Conservation (phyloP, 495 filamentous ascomycete species). For the Hypoxylon perforatum region DNA sequence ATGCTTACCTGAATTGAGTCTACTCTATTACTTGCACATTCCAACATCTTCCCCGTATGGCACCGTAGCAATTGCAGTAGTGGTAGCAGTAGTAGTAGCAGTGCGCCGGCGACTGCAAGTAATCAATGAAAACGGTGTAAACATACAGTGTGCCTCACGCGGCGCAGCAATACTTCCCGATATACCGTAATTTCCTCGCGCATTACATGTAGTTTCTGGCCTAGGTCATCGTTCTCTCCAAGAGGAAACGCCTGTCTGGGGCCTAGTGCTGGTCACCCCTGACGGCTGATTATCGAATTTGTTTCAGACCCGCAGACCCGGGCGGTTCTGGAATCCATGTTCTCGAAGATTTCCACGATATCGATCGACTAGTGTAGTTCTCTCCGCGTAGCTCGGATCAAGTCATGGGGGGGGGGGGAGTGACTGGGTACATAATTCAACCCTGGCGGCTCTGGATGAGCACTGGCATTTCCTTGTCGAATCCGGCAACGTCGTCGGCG, state of each 20-base stretch:
- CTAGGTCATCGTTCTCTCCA: too few relatives aligned
- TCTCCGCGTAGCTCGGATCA: background rate
- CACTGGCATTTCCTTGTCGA: conserved; percentile 9
- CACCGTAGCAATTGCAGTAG: too few relatives aligned
- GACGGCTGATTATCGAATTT: background rate
- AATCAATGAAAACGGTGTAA: too few relatives aligned
- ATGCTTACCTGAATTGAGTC: too few relatives aligned
- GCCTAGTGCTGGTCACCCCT: too few relatives aligned
- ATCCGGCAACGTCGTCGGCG: conserved; percentile 28
- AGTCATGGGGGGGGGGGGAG: background rate
- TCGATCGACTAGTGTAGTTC: conserved; percentile 9
- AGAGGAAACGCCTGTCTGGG: too few relatives aligned
- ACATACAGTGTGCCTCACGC: too few relatives aligned
- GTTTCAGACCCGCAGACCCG: background rate
- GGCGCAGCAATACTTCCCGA: background rate
- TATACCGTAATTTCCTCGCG: conserved; percentile 1
- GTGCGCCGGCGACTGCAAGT: too few relatives aligned
- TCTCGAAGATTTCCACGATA: background rate
- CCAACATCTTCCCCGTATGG: too few relatives aligned
- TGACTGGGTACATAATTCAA: background rate
- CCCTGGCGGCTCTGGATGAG: conserved; percentile 20
- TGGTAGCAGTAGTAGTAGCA: too few relatives aligned
- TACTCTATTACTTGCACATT: too few relatives aligned
- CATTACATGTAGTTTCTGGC: too few relatives aligned
- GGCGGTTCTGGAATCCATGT: background rate